Evolutionary conservation across 228 moss, liverwort and hornwort species (phyloP), one percentile per base, ranked within the genome.

Genomic region (Sphagnum magellanicum): DNA sequence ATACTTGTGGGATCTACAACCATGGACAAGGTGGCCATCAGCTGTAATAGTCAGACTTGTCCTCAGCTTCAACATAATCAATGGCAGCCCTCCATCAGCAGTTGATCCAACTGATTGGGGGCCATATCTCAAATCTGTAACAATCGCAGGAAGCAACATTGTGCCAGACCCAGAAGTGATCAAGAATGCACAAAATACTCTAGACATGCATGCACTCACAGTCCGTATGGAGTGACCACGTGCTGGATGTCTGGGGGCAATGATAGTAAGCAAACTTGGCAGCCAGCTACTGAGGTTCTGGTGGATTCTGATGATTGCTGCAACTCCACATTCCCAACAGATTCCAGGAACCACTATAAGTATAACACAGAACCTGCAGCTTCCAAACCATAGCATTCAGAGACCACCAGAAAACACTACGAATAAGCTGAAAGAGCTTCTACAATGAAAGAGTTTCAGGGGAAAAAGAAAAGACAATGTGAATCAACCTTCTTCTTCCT

Each of bases 221-320:
- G 53, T 81, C 59, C 61, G 65, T 16, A 88, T 73, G 13, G 48
- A 48, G 61, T 71, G 74, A 72, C 93, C 93, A 57, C 91, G 88
- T 66, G 73, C 76, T 15, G 93, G 93, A 76, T 97, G 97, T 75
- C 97, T 84, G 16, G 97, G 97, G 62, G 78, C 93, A 76, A 97
- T 82, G 61, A 97, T 81, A 2, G 91, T 97, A 66, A 97, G 82
- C 75, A 97, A 72, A 67, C 80, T 79, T 60, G 91, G 87, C 67
- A 87, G 82, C 76, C 68, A 63, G 60, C 67, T 68, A 73, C 65
- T 87, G 62, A 97, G 75, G 63, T 81, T 83, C 74, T 93, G 85
- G 79, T 97, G 97, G 48, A 82, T 77, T 52, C 88, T 85, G 48
- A 69, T 67, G 52, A 93, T 83, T 68, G 81, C 97, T 97, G 78